Percentiles rank a stretch among this genome's conserved stretches.
These are phyloP conservation scores for Tolypocladium amazonense DNA, from an alignment of 2,329 filamentous ascomycete genomes.

Conservation along the genomic window DNA sequence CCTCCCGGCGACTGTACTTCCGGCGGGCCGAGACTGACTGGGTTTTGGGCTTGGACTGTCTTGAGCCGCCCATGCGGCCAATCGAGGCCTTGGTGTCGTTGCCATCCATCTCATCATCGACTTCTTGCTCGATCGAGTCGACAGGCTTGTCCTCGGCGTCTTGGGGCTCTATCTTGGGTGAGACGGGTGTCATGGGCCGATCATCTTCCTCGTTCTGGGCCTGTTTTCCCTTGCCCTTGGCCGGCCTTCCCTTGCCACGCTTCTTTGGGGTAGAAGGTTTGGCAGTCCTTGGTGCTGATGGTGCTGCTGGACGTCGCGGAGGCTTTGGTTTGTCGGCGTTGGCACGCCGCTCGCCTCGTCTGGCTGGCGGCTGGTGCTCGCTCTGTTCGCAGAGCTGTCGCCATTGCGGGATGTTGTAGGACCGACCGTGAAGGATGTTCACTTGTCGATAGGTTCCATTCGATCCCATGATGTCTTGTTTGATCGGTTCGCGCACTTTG, in stretches of 20 bases:
- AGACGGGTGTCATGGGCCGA: constrained; percentile 48
- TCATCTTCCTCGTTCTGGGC: constrained; percentile 33
- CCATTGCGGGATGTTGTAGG: constrained; percentile 97
- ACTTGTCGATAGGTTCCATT: constrained; percentile 94
- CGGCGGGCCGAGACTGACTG: constrained; percentile 78
- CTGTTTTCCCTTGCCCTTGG: constrained; percentile 25
- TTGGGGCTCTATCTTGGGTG: constrained; percentile 31
- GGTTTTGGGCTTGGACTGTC: constrained; percentile 45
- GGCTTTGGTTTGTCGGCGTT: constrained; percentile 43
- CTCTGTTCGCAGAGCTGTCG: constrained; percentile 85
- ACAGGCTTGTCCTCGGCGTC: constrained; percentile 23
- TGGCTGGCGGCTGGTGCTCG: constrained; percentile 89
- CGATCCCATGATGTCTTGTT: constrained; percentile 93
- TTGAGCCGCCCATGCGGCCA: constrained; percentile 39
- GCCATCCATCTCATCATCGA: constrained; percentile 30
- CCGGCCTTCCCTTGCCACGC: constrained; percentile 28
- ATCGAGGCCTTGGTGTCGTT: constrained; percentile 28
- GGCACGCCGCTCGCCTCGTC: constrained; percentile 69
- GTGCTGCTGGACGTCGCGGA: constrained; percentile 25
- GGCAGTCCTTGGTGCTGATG: constrained; percentile 13
- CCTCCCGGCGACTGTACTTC: constrained; percentile 74
- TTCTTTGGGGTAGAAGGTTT: constrained; percentile 25
- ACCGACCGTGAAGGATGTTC: constrained; percentile 91
- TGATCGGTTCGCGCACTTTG: constrained; percentile 92
- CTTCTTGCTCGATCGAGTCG: constrained; percentile 40